Conservation (phyloP, 129 eudicot genomes). For the Daucus carota region DNA sequence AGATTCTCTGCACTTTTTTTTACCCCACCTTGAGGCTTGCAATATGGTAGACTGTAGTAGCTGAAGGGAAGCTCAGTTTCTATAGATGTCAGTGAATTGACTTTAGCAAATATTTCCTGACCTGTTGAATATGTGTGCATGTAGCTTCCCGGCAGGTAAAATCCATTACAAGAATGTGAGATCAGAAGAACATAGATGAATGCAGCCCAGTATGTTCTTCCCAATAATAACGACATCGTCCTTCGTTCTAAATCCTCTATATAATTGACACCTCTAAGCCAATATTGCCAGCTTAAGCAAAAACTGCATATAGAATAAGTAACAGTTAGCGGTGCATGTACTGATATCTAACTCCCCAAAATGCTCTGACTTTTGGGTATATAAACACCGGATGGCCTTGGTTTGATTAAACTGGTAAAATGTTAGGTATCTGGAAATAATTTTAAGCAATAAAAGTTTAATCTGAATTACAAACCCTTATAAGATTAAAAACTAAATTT, state of each 20-base stretch:
- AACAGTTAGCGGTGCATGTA: not conserved
- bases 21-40: conserved; percentile 52
- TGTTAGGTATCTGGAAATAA: not conserved
- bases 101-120: conserved; percentile 54
- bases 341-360: not conserved
- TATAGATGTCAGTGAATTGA: conserved; percentile 67
- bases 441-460: not conserved
- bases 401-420: not conserved
- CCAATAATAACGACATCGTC: conserved; percentile 34
- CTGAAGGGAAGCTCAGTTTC: conserved; percentile 82
- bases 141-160: conserved; percentile 79
- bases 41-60: conserved; percentile 72
- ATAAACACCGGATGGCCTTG: not conserved
- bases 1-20: conserved; percentile 81
- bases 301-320: conserved; percentile 23
- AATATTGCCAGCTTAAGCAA: conserved; percentile 23
- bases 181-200: conserved; percentile 28
- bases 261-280: conserved; percentile 18
- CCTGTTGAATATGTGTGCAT: conserved; percentile 67
- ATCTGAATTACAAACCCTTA: not conserved
- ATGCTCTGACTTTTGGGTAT: not conserved
- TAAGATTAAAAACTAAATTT: too few relatives aligned
- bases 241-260: conserved; percentile 24
- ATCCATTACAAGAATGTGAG: conserved; percentile 41
- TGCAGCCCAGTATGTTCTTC: conserved; percentile 34